Base-by-base conservation (phyloP, 2,329 filamentous ascomycete genomes). In the Diaporthe citrichinensis region DNA sequence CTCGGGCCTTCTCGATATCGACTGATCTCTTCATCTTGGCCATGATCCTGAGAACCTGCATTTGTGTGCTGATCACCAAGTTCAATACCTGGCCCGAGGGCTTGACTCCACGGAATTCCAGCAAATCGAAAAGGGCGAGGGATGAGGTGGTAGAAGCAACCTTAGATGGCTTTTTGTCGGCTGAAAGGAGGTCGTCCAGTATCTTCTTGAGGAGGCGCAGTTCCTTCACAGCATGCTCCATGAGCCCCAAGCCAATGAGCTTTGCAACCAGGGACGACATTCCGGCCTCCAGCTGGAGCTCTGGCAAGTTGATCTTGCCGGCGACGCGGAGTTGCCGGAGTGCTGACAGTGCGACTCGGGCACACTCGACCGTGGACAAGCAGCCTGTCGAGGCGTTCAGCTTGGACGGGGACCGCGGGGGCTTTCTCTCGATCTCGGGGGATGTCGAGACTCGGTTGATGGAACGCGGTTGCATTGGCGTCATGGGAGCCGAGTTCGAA, bases 251-350 rank as follows among this genome's bases (percentile, higher is more conserved):
- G 0, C 86, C 85, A 20, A 95, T 84, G 1, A 96, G 85, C 80
- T 92, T 94, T 53, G 90, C 90, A 53, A 93, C 84, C 72, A 96
- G 87, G 0, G 92, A 91, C 23, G 93, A 90, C 88, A 94, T 94
- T 72, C 94, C 94, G 76, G 88, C 92, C 81, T 96, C 94, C 5
- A 96, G 83, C 80, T 96, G 93, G 53, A 94, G 84, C 59, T 90
- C 88, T 1, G 91, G 88, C n/a, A 92, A 85, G 14, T 88, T 84
- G 14, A 91, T 84, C 12, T 88, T 86, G 8, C 89, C 84, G 1
- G 88, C 84, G 36, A 88, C 86, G 69, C 93, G 90, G 34, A 91
- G 80, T 39, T 88, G 86, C 68, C 92, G 88, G 53, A 96, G 85
- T 68, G 90, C 92, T 9, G 88, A 85, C 80, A 96, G 94, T 2